Conservation (phyloP, 2,329 filamentous ascomycete species). For the Colletotrichum liriopes region DNA sequence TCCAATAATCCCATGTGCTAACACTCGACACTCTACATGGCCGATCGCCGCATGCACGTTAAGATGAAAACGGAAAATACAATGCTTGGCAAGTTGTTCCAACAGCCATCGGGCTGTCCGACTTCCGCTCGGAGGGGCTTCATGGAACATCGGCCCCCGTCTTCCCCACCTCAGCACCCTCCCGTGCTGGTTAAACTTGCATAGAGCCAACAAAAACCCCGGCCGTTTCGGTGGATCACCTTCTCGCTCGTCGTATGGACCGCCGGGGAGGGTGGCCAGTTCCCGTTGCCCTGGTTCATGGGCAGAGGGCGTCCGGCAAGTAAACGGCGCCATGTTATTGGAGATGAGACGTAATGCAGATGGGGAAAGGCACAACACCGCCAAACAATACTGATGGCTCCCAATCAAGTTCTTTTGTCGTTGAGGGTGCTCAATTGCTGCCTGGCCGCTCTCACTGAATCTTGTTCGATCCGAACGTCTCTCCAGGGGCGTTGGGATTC, state of each 20-base stretch:
- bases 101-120: not conserved
- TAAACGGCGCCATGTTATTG: conserved; percentile 12
- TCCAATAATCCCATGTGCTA: not conserved
- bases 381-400: not conserved
- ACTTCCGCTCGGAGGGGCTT: not conserved
- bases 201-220: conserved; percentile 22
- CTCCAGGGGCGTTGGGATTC: conserved; percentile 2
- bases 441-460: conserved; percentile 9
- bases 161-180: conserved; percentile 17
- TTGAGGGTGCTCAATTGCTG: conserved; percentile 25
- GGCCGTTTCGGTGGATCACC: conserved; percentile 15
- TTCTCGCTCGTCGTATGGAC: conserved; percentile 23
- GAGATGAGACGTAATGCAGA: conserved; percentile 12
- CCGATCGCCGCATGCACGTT: not conserved
- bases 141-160: conserved; percentile 6
- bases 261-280: conserved; percentile 14
- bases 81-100: not conserved
- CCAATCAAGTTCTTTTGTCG: not conserved
- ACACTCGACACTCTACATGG: not conserved
- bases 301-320: conserved; percentile 23
- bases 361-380: not conserved
- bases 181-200: conserved; percentile 25
- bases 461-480: conserved; percentile 8
- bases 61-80: not conserved
- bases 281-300: conserved; percentile 39